Percentiles rank a stretch among this genome's conserved stretches.
Conservation (phyloP, 2,329 filamentous ascomycete species). For the Scedosporium boydii region DNA sequence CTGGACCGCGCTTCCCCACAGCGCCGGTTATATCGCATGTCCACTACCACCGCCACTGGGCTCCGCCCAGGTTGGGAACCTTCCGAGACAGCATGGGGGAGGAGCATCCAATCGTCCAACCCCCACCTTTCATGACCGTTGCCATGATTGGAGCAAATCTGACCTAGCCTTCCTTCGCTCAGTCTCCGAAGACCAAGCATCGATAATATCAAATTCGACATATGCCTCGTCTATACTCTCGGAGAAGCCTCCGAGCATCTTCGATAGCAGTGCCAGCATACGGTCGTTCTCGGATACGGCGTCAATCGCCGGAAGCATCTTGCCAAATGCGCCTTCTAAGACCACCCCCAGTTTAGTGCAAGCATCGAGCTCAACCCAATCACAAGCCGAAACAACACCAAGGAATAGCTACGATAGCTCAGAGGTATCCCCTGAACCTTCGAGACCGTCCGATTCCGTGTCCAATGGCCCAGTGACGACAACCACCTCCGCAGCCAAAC, state of each 20-base stretch:
- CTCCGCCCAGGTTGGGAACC: no score
- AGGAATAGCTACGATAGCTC: conserved; percentile 14
- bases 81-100: no score
- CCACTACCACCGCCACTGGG: background rate
- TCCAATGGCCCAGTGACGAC: background rate
- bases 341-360: conserved; percentile 8
- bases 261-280: conserved; percentile 23
- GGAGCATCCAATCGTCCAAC: background rate
- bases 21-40: background rate
- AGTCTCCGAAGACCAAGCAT: conserved; percentile 21
- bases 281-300: conserved; percentile 29
- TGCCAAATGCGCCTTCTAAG: conserved; percentile 30
- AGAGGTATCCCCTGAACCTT: conserved; percentile 8
- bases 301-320: conserved; percentile 28
- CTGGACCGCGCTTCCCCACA: background rate
- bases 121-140: background rate
- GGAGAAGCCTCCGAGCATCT: conserved; percentile 25
- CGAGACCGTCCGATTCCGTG: background rate
- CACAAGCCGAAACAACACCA: conserved; percentile 13
- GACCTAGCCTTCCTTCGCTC: conserved; percentile 6
- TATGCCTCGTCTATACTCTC: conserved; percentile 22
- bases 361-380: conserved; percentile 6
- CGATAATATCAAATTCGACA: conserved; percentile 23
- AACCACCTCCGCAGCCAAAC: conserved; percentile 17
- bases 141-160: background rate